Evolutionary conservation across 257 asterid genomes (phyloP).

Genomic region (Galeopsis tetrahit): DNA sequence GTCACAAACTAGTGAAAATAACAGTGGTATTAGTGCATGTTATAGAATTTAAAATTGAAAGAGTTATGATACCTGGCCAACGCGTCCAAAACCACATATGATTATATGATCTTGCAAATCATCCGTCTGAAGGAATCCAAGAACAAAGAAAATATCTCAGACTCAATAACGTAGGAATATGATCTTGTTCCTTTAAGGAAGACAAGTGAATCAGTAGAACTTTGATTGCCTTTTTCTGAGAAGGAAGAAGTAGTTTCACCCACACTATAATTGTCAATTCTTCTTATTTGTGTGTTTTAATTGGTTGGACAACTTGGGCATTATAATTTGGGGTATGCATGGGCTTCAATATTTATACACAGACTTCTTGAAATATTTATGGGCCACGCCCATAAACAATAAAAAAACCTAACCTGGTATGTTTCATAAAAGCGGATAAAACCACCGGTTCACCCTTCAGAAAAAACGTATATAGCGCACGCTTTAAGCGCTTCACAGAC

Average conservation of each 20-base stretch:
- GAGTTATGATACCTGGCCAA: conserved; percentile 79
- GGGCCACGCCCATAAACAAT: neutral
- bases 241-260: neutral
- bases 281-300: neutral
- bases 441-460: neutral
- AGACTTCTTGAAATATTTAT: neutral
- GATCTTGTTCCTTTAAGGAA: neutral
- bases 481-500: neutral
- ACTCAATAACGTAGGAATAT: conserved; percentile 34
- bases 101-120: conserved; percentile 99
- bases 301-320: neutral
- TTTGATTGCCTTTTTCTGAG: neutral
- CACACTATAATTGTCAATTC: neutral
- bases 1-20: conserved; percentile 19
- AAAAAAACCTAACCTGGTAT: neutral
- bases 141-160: conserved; percentile 23
- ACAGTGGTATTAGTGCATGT: conserved; percentile 12
- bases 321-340: neutral
- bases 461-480: too few relatives aligned
- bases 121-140: conserved; percentile 73
- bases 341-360: neutral
- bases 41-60: conserved; percentile 5
- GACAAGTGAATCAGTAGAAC: neutral
- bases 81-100: conserved; percentile 99
- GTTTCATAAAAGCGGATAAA: neutral